Base-by-base conservation (phyloP, 129 eudicot species). In the Centrapalus pauciflorus region DNA sequence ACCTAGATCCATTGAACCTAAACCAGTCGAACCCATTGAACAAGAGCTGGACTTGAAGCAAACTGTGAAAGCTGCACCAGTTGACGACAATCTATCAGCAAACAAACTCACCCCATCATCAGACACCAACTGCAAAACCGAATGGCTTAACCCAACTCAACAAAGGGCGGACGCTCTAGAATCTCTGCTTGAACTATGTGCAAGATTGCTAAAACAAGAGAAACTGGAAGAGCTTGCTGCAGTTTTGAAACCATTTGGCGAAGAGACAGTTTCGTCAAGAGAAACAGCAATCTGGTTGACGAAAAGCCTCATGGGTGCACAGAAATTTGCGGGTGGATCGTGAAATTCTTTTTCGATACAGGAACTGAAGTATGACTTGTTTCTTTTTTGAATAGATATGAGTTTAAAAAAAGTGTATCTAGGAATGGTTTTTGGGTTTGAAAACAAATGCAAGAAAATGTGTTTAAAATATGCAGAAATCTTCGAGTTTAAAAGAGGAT, bases 241-340 rank as follows among this genome's bases (percentile, higher is more conserved):
- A 24, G 87, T 94, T 75, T 73, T 94, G 43, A 86, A 81, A 76
- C 95, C 97, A 17, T 94, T 94, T 74, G 97, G 99, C 7, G 97
- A 94, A 66, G 97, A 94, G 14, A 55, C 79, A 3, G 95, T 89
- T 14, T 94, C 99, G n/a, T 94, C 99, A 0, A 76, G 99, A 76
- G 99, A 94, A 79, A 94, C 97, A 4, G 97, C 99, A 62, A 94
- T 94, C 21, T 94, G 99, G 99, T 74, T 94, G 58, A 89, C 99
- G 30, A 89, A 94, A 72, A 87, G 93, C 61, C 82, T 94, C 52
- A 84, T 94, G 77, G 89, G 70, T 73, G 84, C 81, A 25, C 84
- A 82, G 38, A 94, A 89, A 67, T 55, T 76, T 5, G 66, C 65
- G 1, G 78, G 71, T 11, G 87, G 77, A 16, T 67, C 95, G 20